Conservation (phyloP, 2,329 filamentous ascomycete species). For the Nothophoma quercina region DNA sequence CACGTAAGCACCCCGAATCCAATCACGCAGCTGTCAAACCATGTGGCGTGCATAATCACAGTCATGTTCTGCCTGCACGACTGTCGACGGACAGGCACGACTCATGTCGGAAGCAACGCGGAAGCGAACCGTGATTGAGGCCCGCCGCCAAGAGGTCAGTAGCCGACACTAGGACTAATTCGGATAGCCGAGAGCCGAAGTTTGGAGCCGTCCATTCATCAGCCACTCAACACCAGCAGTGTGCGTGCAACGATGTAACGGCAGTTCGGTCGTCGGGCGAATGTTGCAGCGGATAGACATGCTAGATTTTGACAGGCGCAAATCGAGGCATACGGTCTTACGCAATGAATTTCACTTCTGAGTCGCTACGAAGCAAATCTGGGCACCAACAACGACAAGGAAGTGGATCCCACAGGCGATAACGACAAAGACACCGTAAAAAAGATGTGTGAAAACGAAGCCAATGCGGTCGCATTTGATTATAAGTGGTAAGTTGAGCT, state of each 20-base stretch:
- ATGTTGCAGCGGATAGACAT: not conserved
- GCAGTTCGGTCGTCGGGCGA: not conserved
- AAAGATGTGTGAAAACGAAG: no score
- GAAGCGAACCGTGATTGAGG: conserved; percentile 7
- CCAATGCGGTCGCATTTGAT: no score
- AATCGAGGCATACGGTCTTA: no score
- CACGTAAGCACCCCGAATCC: not conserved
- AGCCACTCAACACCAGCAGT: not conserved
- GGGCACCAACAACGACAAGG: no score
- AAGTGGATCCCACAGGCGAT: no score
- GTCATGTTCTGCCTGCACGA: not conserved
- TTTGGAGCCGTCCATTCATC: not conserved
- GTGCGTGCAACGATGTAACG: conserved; percentile 8
- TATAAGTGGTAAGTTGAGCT: not conserved
- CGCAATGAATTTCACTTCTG: no score
- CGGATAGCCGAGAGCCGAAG: conserved; percentile 9
- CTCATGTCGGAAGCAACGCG: conserved; percentile 8
- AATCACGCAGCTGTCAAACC: not conserved
- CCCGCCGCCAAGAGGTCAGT: conserved; percentile 2
- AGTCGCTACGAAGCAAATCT: no score
- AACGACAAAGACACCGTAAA: no score
- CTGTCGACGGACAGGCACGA: conserved; percentile 1
- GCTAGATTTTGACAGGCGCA: not conserved
- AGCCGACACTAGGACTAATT: not conserved
- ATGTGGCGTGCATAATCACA: not conserved